Evolutionary conservation across 1,284 basidiomycete species (phyloP).

Genomic region (Fomitopsis schrenkii): DNA sequence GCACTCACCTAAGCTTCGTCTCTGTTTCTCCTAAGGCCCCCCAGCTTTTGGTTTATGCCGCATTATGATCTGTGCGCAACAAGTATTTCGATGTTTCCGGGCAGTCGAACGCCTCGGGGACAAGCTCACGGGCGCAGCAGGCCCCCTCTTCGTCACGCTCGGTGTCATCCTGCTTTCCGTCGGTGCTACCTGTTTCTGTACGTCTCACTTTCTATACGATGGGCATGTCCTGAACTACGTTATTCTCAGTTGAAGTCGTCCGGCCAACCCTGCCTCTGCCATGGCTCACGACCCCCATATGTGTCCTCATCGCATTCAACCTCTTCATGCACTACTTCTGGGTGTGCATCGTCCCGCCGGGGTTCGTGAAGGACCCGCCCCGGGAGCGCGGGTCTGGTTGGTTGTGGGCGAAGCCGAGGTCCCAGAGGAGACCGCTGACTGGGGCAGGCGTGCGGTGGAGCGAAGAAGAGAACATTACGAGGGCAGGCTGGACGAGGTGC

Average conservation of each 20-base stretch:
- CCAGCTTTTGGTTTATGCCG: background rate
- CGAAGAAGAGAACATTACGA: slow-evolving; percentile 44
- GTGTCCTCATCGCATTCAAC: slow-evolving; percentile 74
- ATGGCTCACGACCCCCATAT: slow-evolving; percentile 58
- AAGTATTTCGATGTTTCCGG: slow-evolving; percentile 85
- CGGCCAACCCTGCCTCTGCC: slow-evolving; percentile 49
- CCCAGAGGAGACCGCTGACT: slow-evolving; percentile 17
- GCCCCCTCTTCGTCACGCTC: slow-evolving; percentile 83
- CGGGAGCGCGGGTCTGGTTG: slow-evolving; percentile 35
- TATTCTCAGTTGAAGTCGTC: slow-evolving; percentile 66
- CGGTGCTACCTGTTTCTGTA: slow-evolving; percentile 82
- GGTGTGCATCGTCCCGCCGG: slow-evolving; percentile 75
- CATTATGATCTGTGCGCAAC: slow-evolving; percentile 20
- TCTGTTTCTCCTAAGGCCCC: too few species aligned
- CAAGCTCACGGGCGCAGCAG: slow-evolving; percentile 82
- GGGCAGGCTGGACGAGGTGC: slow-evolving; percentile 57
- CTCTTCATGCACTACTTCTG: slow-evolving; percentile 82
- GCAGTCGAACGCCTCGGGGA: slow-evolving; percentile 76
- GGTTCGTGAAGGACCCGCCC: slow-evolving; percentile 58
- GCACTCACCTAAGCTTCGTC: background rate
- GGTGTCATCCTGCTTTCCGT: slow-evolving; percentile 69
- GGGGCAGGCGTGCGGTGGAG: slow-evolving; percentile 38
- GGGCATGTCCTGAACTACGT: too few species aligned
- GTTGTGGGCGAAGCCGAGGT: slow-evolving; percentile 50
- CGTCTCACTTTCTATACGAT: slow-evolving; percentile 3